A percentile compares a stretch with the other conserved stretches of the same genome.
Evolutionary conservation across 805 yeast genomes (phyloP).

Genomic region (Nakazawaea wickerhamii): DNA sequence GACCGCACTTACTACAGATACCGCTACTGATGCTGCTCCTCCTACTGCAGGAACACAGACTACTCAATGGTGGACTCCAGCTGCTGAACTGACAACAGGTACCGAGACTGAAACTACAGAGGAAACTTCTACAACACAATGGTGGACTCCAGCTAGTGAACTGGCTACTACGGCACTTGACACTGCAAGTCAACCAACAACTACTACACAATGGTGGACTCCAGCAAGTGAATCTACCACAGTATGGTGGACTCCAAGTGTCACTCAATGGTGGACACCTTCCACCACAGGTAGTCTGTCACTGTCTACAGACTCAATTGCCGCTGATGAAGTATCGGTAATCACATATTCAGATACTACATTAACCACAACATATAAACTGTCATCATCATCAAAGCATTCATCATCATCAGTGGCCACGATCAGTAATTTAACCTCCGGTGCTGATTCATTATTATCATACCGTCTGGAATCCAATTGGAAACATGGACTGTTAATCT

Average conservation of each 20-base stretch:
- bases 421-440: slow-evolving; percentile 6
- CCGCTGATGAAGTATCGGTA: slow-evolving; percentile 5
- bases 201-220: slow-evolving; percentile 2
- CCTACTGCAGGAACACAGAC: background rate
- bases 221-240: slow-evolving; percentile 5
- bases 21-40: background rate
- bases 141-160: slow-evolving; percentile 1
- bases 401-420: slow-evolving; percentile 9
- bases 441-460: background rate
- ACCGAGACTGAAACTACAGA: background rate
- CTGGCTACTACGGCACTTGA: slow-evolving; percentile 7
- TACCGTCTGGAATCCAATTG: slow-evolving; percentile 1
- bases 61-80: background rate
- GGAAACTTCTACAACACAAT: background rate
- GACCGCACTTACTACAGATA: background rate
- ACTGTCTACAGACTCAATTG: background rate
- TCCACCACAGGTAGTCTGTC: slow-evolving; percentile 2
- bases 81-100: background rate
- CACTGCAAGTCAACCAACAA: background rate
- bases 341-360: slow-evolving; percentile 9
- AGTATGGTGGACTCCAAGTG: slow-evolving; percentile 12
- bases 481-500: slow-evolving; percentile 10
- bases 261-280: slow-evolving; percentile 12
- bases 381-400: slow-evolving; percentile 2
- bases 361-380: slow-evolving; percentile 5